Conservation (phyloP, 345 rosid species). For the Draba incana region DNA sequence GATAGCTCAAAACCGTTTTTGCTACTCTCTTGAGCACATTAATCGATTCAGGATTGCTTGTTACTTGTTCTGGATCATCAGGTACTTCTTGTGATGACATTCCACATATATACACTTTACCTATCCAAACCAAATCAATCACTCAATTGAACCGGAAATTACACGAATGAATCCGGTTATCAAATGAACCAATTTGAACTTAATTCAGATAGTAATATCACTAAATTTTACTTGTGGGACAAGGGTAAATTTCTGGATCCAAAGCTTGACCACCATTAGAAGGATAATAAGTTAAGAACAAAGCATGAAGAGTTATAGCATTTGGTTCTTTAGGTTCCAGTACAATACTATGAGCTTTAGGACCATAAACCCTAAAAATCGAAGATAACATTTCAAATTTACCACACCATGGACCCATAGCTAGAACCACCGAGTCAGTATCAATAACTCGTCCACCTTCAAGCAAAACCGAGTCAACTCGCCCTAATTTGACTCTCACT, state of each 20-base stretch:
- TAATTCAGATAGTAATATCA: too few species aligned
- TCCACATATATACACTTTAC: constrained; percentile 92
- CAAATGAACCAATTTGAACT: neutral
- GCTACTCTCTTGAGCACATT: constrained; percentile 73
- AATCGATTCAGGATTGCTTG: constrained; percentile 65
- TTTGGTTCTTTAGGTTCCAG: constrained; percentile 68
- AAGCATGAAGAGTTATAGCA: constrained; percentile 72
- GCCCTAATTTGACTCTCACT: constrained; percentile 53
- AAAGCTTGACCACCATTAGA: constrained; percentile 57
- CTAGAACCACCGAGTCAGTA: constrained; percentile 69
- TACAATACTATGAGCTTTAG: constrained; percentile 75
- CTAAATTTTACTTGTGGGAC: constrained; percentile 61
- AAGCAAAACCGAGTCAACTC: constrained; percentile 60
- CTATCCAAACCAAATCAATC: constrained; percentile 37
- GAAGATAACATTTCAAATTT: constrained; percentile 65
- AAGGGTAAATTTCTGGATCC: constrained; percentile 87
- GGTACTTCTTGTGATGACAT: constrained; percentile 79
- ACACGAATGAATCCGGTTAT: too few species aligned
- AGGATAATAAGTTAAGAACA: constrained; percentile 59
- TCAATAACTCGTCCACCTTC: constrained; percentile 64
- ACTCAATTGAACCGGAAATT: neutral
- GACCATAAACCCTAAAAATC: constrained; percentile 70
- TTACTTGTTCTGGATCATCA: constrained; percentile 71
- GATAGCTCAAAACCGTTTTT: constrained; percentile 65
- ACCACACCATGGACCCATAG: constrained; percentile 88